Evolutionary conservation across 352 stramenopile genomes (phyloP).

Genomic region (Phytopythium vexans): DNA sequence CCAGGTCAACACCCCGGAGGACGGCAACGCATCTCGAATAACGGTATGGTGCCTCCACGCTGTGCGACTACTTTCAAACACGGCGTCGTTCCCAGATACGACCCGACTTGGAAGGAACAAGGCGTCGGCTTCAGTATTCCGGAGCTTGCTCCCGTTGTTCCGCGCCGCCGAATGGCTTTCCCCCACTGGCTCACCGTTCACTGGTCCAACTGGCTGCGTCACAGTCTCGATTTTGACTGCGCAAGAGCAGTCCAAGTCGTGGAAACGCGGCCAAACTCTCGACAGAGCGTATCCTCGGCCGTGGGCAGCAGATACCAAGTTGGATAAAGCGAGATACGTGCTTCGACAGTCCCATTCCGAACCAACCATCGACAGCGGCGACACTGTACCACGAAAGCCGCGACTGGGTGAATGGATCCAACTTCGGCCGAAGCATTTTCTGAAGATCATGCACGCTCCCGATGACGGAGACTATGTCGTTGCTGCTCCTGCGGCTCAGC

Average conservation of each 20-base stretch:
- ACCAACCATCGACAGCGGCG: not conserved
- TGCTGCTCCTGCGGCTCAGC: conserved; percentile 11
- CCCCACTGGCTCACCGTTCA: too few relatives aligned
- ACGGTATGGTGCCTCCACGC: conserved; percentile 33
- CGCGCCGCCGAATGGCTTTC: conserved; percentile 10
- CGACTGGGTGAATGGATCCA: conserved; percentile 55
- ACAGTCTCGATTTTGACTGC: not conserved
- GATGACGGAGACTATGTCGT: conserved; percentile 25
- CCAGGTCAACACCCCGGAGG: not conserved
- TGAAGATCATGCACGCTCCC: conserved; percentile 41
- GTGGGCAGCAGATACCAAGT: not conserved
- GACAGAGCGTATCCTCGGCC: not conserved
- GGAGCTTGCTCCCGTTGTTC: conserved; percentile 17
- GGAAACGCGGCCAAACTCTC: not conserved
- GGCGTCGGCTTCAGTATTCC: conserved; percentile 12
- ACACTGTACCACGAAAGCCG: conserved; percentile 11
- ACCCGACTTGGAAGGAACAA: conserved; percentile 6
- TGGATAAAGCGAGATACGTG: not conserved
- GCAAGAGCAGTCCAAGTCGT: not conserved
- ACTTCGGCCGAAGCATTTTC: conserved; percentile 36
- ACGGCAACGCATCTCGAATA: too few relatives aligned
- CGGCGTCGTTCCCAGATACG: conserved; percentile 42
- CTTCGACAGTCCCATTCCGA: not conserved
- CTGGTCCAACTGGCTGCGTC: not conserved
- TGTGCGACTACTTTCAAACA: conserved; percentile 39